Percentiles rank a stretch among this genome's conserved stretches.
Evolutionary conservation across 345 rosid genomes (phyloP).

Genomic region (Salix exigua): DNA sequence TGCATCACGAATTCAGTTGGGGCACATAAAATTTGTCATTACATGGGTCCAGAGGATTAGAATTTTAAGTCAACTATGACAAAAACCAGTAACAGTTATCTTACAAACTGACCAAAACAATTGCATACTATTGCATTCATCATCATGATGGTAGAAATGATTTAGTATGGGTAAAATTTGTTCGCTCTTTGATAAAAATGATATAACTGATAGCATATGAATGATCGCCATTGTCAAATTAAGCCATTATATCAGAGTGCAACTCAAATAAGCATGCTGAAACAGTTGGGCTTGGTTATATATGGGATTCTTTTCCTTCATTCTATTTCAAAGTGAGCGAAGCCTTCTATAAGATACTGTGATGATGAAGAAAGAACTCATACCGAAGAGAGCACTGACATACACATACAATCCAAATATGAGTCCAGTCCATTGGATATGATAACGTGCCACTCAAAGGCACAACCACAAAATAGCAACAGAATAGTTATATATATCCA

Average conservation of each 20-base stretch:
- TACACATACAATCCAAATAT: not conserved
- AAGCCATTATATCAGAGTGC: not conserved
- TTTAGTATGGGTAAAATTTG: not conserved
- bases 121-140: not conserved
- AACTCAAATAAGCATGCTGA: not conserved
- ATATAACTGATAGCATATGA: not conserved
- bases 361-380: not conserved
- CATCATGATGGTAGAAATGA: not conserved
- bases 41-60: not conserved
- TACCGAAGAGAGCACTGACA: not conserved
- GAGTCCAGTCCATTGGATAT: not conserved
- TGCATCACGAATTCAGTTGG: slow-evolving; percentile 24
- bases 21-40: not conserved
- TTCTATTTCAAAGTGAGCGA: not conserved
- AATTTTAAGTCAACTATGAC: not conserved
- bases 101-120: not conserved
- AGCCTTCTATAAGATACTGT: not conserved
- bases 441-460: not conserved
- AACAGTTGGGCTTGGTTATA: not conserved
- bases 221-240: not conserved
- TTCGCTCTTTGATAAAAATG: not conserved
- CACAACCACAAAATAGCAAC: not conserved
- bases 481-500: not conserved
- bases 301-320: not conserved
- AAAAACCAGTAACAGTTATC: not conserved